Evolutionary conservation across 495 filamentous ascomycete species (phyloP).

Genomic region (Entonaema liquescens): DNA sequence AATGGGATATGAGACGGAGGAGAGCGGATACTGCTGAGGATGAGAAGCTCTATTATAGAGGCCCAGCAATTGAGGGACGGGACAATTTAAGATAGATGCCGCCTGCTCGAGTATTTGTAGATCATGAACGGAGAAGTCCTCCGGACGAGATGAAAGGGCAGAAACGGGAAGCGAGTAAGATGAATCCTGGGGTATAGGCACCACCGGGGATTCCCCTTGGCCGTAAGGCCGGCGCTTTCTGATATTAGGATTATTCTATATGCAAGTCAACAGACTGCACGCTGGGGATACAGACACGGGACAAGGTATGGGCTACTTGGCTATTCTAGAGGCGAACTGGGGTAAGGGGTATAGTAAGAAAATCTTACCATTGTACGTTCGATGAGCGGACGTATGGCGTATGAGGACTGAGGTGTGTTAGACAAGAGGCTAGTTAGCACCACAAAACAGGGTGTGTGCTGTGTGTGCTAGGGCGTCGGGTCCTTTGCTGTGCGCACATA

Average conservation of each 20-base stretch:
- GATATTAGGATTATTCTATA: constrained; percentile 59
- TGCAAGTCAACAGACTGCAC: constrained; percentile 58
- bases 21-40: constrained; percentile 33
- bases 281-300: constrained; percentile 27
- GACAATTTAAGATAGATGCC: constrained; percentile 44
- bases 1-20: constrained; percentile 32
- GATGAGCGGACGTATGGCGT: constrained; percentile 32
- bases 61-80: constrained; percentile 41
- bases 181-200: constrained; percentile 50
- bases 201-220: constrained; percentile 52
- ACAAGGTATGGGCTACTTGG: constrained; percentile 41
- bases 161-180: constrained; percentile 44
- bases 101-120: constrained; percentile 54
- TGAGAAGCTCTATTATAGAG: constrained; percentile 43
- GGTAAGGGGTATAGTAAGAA: constrained; percentile 46
- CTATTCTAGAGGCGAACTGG: constrained; percentile 37
- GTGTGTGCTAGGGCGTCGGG: constrained; percentile 16
- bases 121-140: constrained; percentile 45
- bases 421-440: constrained; percentile 46
- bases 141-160: constrained; percentile 42
- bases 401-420: constrained; percentile 46
- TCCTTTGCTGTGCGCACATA: constrained; percentile 41
- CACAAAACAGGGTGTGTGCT: constrained; percentile 44
- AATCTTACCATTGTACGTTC: constrained; percentile 57
- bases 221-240: constrained; percentile 58